Base-by-base conservation (phyloP, 1,284 basidiomycete genomes). In the Phylloboletellus chloephorus region DNA sequence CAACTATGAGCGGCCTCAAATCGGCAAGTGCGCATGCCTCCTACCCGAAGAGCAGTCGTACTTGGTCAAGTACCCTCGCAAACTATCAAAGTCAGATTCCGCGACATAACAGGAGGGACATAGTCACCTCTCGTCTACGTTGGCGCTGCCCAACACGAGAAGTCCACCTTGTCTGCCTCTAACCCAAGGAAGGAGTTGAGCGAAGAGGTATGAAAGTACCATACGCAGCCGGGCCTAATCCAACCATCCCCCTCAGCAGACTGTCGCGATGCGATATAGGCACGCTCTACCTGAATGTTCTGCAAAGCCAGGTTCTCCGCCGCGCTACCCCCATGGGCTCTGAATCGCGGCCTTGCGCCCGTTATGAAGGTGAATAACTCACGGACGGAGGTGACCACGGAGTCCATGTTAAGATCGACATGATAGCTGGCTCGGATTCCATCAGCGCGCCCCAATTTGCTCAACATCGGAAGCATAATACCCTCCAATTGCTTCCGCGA, bases 141-240 rank as follows among this genome's bases (percentile, higher is more conserved):
- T 98, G 15, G 96, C 94, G 50, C 89, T 94, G 4, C 96, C 95
- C 8, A 98, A 74, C 1, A 98, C 96, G 20, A 98, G 78, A 20
- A 99, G 66, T 2, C 92, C 89, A 7, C 96, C 95, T 35, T 67
- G 66, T 54, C 79, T 78, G 0, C 92, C 92, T 46, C 95, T 71
- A 0, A 88, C 88, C 88, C 91, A 98, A 1, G 93, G 96, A 20
- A 97, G 67, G 5, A 98, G 78, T 58, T 98, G 96, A 4, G 96
- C 96, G 57, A 98, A 98, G 66, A 98, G 70, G 63, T 98, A 99
- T 0, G 93, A 80, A n/a, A 98, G 66, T 3, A 98, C 83, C 95
- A 98, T 99, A 11, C 95, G 74, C 39, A 98, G 64, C 30, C 95
- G 73, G 13, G 95, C 96, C 82, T 89, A 46, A 17, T 41, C 46